Base-by-base conservation (phyloP, 768 basidiomycete species). In the Mycena capillaripes region DNA sequence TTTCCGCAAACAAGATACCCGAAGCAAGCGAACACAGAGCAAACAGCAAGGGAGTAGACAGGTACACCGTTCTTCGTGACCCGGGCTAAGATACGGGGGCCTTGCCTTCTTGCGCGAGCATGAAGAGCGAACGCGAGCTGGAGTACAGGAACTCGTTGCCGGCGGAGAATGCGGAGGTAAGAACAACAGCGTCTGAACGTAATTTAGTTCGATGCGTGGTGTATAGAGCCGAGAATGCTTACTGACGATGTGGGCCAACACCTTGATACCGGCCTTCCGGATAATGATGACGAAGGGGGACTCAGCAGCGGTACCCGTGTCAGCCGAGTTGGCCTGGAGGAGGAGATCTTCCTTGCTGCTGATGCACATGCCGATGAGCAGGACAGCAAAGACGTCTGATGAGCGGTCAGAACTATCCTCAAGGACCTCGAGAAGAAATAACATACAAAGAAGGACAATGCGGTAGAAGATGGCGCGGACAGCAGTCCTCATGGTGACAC, bases 131-230 rank as follows among this genome's bases (percentile, higher is more conserved):
- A 36, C 84, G 80, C 36, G 87, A 87, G 27, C 83, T 80, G 58
- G 88, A 86, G 83, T 87, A 89, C 38, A 90, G 75, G 79, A 88
- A 88, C 63, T 85, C 86, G 61, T 84, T 84, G 40, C 86, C 88
- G n/a, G 89, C 85, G 10, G 89, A 90, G 84, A 87, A 90, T 10
- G 89, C 89, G 9, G 88, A 88, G 32, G 88, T 84, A 50, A 90
- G 79, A 50, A 89, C 79, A 59, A 80, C 80, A 32, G 82, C 84
- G 67, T 85, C 71, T 72, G 1, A 10, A 16, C 14, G 17, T n/a
- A 4, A 3, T 14, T 61, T n/a, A 61, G 30, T 17, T 34, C 30
- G 11, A 32, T n/a, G 10, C 19, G 36, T 44, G 36, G 4, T n/a
- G n/a, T 19, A 38, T 4, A 6, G 59, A 9, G 8, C n/a, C 6